Base-by-base conservation (phyloP, 192 early-diverging fungal species). In the Coemansia sp. region DNA sequence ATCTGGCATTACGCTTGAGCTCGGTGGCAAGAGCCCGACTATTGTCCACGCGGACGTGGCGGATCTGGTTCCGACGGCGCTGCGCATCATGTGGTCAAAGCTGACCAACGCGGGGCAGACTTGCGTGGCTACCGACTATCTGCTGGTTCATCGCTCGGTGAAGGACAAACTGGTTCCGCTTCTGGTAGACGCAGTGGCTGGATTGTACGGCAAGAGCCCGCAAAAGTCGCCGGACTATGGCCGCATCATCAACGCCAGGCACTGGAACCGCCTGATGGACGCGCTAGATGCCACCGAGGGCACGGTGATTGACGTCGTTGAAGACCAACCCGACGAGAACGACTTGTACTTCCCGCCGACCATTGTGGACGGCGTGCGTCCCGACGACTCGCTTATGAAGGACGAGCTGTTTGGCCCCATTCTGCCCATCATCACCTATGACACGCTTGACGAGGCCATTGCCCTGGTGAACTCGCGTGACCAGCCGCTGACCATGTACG, bases 401-500 rank as follows among this genome's bases (percentile, higher is more conserved):
- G 85, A 85, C 23, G 95, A 98, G 69, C 63, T 98, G 34, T 96
- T 98, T 81, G 95, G 92, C 17, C 95, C 95, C 3, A 65, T 95
- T 29, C 65, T 98, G 51, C 91, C 91, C 13, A 78, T 98, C 48
- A 42, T 95, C 19, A 59, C 79, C 3, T 83, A 85, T 43, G 80
- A 85, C 53, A 73, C 68, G 21, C 26, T 87, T 8, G 79, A 88
- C 14, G 84, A 85, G 35, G 87, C 84, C 5, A 68, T 91, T 33
- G 68, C 56, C 25, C 65, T 79, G 56, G 77, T 91, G 26, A 86
- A 86, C 55, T 47, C 53, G 8, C 77, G 78, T 34, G 85, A 85
- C 41, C 81, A 82, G 55, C 93, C 95, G 35, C 81, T 98, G 54
- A 80, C 86, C 8, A 71, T 94, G 8, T 95, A 93, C 64, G 68